These are phyloP conservation scores for Trichosporon ovoides DNA, from an alignment of 1,284 basidiomycete genomes.

Conservation along the genomic window DNA sequence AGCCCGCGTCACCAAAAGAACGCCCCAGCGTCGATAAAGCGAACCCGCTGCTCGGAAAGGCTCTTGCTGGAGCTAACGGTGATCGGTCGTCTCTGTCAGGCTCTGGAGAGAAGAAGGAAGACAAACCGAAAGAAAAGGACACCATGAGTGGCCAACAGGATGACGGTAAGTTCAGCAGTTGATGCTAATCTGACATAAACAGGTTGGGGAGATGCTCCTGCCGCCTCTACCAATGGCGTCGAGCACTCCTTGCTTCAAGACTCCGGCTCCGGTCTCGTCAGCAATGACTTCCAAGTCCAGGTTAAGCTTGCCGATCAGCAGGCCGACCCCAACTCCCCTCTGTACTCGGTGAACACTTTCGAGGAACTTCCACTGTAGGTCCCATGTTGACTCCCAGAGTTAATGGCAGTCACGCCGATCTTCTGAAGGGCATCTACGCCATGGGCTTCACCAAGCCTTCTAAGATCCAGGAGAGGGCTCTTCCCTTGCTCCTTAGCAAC, in stretches of 20 bases:
- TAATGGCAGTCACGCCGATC: slow-evolving; percentile 66
- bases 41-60: slow-evolving; percentile 35
- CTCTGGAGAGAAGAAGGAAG: slow-evolving; percentile 9
- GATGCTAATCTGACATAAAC: too few relatives aligned
- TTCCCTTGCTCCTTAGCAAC: slow-evolving; percentile 83
- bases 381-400: slow-evolving; percentile 1
- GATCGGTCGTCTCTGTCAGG: slow-evolving; percentile 19
- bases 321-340: slow-evolving; percentile 88
- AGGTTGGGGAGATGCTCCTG: slow-evolving; percentile 6
- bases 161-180: slow-evolving; percentile 6
- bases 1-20: slow-evolving; percentile 2
- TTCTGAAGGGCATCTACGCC: slow-evolving; percentile 93
- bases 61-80: slow-evolving; percentile 39
- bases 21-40: slow-evolving; percentile 31
- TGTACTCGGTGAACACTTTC: slow-evolving; percentile 91
- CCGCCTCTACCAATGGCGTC: not conserved
- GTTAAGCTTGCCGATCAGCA: slow-evolving; percentile 97
- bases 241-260: not conserved
- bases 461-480: slow-evolving; percentile 96
- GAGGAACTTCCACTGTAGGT: slow-evolving; percentile 91
- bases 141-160: slow-evolving; percentile 4
- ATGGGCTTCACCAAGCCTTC: slow-evolving; percentile 97
- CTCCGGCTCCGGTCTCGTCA: slow-evolving; percentile 29
- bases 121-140: not conserved
- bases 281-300: slow-evolving; percentile 44